phyloP scores from a whole-genome alignment of 805 yeast genomes.

The Metschnikowia koreensis region DNA sequence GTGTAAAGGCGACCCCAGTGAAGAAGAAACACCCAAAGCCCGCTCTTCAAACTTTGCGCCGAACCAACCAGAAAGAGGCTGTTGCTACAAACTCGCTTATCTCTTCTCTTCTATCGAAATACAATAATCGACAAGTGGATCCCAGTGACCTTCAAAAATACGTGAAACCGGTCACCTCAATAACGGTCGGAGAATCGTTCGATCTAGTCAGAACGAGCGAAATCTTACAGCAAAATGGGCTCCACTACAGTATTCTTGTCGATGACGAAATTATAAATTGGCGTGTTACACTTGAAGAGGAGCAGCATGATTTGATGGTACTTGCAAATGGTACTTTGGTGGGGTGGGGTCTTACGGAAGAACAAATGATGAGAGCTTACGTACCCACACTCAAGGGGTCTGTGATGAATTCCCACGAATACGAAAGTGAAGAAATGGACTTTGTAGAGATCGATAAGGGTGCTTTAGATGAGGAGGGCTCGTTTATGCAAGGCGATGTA shows the following conservation, averaged over 20 bases:
- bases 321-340: constrained; percentile 77
- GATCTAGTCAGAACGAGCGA: constrained; percentile 51
- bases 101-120: constrained; percentile 16
- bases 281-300: constrained; percentile 25
- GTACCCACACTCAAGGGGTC: constrained; percentile 53
- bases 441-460: constrained; percentile 48
- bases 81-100: constrained; percentile 16
- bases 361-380: constrained; percentile 43
- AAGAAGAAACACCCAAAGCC: constrained; percentile 12
- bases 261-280: constrained; percentile 70
- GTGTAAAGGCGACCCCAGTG: not conserved
- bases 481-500: constrained; percentile 63
- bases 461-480: constrained; percentile 30
- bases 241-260: constrained; percentile 33
- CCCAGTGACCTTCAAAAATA: constrained; percentile 26
- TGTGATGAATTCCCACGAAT: constrained; percentile 37
- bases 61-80: constrained; percentile 27
- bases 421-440: constrained; percentile 87
- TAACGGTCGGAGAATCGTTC: constrained; percentile 71
- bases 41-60: constrained; percentile 13
- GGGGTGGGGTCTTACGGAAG: constrained; percentile 78
- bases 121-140: constrained; percentile 17
- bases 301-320: constrained; percentile 55
- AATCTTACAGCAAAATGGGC: constrained; percentile 28
- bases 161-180: constrained; percentile 57